Evolutionary conservation across 345 rosid genomes (phyloP).

Genomic region (Gossypium mustelinum): DNA sequence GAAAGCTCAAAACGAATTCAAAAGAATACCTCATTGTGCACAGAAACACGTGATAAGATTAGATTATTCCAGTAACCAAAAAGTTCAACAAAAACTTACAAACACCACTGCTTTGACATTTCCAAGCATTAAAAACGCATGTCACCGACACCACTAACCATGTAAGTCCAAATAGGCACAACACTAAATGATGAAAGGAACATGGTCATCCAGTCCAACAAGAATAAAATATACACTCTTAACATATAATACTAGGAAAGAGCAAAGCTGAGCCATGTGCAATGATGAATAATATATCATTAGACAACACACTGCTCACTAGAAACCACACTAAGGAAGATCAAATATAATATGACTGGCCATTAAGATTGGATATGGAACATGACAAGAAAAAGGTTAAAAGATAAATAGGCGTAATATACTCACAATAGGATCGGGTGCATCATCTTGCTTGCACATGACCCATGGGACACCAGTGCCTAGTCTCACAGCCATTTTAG

Average conservation of each 20-base stretch:
- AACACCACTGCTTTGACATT: background rate
- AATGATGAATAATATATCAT: conserved; percentile 30
- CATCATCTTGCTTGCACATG: conserved; percentile 99
- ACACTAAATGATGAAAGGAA: conserved; percentile 14
- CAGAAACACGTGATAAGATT: conserved; percentile 1
- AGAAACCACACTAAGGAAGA: conserved; percentile 24
- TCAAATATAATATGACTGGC: conserved; percentile 32
- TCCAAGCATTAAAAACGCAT: conserved; percentile 3
- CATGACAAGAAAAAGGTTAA: conserved; percentile 23
- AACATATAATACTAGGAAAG: conserved; percentile 25
- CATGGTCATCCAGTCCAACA: conserved; percentile 17
- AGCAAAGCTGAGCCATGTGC: conserved; percentile 39
- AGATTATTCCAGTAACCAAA: background rate
- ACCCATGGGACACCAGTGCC: conserved; percentile 99
- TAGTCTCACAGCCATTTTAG: conserved; percentile 89
- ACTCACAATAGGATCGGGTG: conserved; percentile 91
- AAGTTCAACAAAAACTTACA: conserved; percentile 1
- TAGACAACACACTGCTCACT: conserved; percentile 15
- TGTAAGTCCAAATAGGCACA: conserved; percentile 14
- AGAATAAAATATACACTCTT: conserved; percentile 19
- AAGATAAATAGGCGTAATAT: conserved; percentile 5
- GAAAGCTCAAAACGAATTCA: background rate
- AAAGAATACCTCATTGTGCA: background rate
- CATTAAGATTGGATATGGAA: conserved; percentile 22
- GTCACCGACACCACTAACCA: conserved; percentile 5